Evolutionary conservation across 768 basidiomycete genomes (phyloP).

Genomic region (Amanita pseudoporphyria): DNA sequence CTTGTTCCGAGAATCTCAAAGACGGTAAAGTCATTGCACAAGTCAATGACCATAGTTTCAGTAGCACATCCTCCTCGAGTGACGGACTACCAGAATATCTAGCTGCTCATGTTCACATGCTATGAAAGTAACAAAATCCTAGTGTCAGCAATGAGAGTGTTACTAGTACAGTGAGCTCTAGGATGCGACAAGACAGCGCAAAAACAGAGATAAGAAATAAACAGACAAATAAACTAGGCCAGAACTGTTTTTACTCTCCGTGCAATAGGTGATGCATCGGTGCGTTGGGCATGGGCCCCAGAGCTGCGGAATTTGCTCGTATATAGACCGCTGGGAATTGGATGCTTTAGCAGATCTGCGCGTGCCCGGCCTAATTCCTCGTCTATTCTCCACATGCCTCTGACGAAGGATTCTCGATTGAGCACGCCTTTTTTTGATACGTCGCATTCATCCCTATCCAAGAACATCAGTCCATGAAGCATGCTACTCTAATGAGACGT

Average conservation of each 20-base stretch:
- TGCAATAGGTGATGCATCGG: neutral
- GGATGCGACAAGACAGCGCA: too few species aligned
- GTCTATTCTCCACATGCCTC: conserved; percentile 83
- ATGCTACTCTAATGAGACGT: conserved; percentile 13
- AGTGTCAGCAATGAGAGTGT: too few species aligned
- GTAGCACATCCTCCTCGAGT: too few species aligned
- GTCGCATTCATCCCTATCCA: conserved; percentile 63
- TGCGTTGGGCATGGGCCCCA: neutral
- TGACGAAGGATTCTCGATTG: conserved; percentile 55
- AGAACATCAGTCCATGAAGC: neutral
- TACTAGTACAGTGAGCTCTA: too few species aligned
- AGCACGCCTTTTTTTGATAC: conserved; percentile 43
- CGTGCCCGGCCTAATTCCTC: conserved; percentile 67
- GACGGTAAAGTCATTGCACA: too few species aligned
- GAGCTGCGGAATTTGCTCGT: neutral
- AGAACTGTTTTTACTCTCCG: neutral
- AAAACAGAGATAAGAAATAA: too few species aligned
- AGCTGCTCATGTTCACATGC: too few species aligned
- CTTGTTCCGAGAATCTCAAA: too few species aligned
- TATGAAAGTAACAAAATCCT: too few species aligned
- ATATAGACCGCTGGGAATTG: conserved; percentile 16
- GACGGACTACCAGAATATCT: too few species aligned
- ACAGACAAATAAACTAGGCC: neutral
- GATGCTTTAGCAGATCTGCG: conserved; percentile 24
- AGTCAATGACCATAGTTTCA: too few species aligned